Evolutionary conservation across 2,329 filamentous ascomycete genomes (phyloP), one percentile per base, ranked within the genome.

Genomic region (Botryosphaeria dothidea): DNA sequence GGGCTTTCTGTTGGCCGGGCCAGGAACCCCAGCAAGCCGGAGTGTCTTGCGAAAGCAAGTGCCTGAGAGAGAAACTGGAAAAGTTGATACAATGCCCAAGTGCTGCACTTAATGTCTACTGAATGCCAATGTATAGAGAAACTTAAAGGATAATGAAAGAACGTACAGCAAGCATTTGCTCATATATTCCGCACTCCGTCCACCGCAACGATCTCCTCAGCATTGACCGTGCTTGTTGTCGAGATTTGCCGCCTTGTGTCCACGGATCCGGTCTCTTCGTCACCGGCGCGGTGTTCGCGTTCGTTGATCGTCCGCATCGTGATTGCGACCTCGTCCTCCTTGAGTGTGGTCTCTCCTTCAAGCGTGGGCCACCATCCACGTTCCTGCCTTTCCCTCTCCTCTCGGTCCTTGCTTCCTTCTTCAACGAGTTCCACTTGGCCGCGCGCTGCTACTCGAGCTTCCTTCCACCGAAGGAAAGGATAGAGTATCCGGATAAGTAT

Each of bases 401-500:
- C 27, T 13, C 25, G 48, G 4, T 27, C 23, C n/a, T 31, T 51
- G 25, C 48, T 51, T 13, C 15, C 11, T 11, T 29, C 25, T 8
- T 51, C 23, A 25, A 29, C 25, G 6, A 31, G 5, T n/a, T 31
- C 25, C 8, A 29, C 48, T 5, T 29, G 48, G 15, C 23, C 48
- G 11, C 48, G 48, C 4, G 23, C 23, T n/a, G 23, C 23, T 7
- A 13, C 23, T 17, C 48, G 48, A 15, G 23, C 25, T 21, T 29
- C 25, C 11, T 29, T 51, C 56, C 56, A 60, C 11, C 56, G 56
- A 19, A 60, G 23, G 13, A 51, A 31, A 2, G n/a, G 56, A 2
- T n/a, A 17, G 15, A 43, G 34, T 9, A 46, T 31, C 21, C 43
- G 43, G 21, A 69, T 23, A 64, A 76, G 62, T 13, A 75, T 65